Conservation (phyloP, 2,329 filamentous ascomycete species). For the Dothiorella sarmentorum region DNA sequence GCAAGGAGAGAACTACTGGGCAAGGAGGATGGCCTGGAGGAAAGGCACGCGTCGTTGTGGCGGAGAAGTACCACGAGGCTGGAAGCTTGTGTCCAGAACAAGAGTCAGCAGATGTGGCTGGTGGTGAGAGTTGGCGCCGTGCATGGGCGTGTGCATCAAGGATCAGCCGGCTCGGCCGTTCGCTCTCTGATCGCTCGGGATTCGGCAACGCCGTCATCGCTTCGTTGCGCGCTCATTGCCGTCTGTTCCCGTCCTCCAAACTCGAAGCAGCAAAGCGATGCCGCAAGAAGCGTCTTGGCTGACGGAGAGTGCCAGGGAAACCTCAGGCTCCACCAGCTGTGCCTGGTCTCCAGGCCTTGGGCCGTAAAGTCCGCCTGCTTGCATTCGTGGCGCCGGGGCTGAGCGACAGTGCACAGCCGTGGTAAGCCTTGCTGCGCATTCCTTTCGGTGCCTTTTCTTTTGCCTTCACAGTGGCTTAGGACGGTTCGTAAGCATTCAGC, state of each 20-base stretch:
- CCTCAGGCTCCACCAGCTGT: not conserved
- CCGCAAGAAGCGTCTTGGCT: not conserved
- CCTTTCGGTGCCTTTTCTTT: not conserved
- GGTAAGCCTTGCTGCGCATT: slow-evolving; percentile 1
- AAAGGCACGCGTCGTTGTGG: not conserved
- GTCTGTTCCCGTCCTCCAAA: not conserved
- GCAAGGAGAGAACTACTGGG: not conserved
- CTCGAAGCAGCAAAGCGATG: not conserved
- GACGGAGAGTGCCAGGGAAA: not conserved
- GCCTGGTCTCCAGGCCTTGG: not conserved
- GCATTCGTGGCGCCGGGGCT: not conserved
- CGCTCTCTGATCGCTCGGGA: not conserved
- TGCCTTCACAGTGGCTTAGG: not conserved
- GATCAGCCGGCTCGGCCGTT: not conserved
- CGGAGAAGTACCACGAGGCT: not conserved
- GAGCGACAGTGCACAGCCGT: not conserved
- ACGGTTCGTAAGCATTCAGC: not conserved
- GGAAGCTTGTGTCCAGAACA: not conserved
- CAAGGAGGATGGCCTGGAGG: no score
- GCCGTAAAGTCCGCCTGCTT: not conserved
- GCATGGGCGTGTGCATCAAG: not conserved
- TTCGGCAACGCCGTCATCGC: not conserved
- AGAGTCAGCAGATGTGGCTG: not conserved
- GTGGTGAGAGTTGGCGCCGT: not conserved
- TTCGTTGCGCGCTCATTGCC: not conserved